Evolutionary conservation across 192 early-diverging fungal species (phyloP), one percentile per base, ranked within the genome.

Genomic region (Mortierella antarctica): DNA sequence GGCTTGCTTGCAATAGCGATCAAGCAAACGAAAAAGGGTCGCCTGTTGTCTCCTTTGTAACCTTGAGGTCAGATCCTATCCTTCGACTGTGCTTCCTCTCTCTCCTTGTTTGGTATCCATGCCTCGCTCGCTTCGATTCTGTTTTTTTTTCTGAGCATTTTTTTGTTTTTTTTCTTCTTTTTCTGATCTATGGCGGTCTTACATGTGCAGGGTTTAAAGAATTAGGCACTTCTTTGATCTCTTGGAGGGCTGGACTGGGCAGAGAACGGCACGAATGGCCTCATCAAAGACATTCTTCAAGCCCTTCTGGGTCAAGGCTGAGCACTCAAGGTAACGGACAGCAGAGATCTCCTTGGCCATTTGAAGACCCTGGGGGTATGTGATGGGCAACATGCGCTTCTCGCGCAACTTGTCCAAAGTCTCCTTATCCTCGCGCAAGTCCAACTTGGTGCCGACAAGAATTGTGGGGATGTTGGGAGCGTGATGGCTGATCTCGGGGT

Each of bases 221-320:
- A 96, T 86, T 45, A 86, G 62, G 82, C 95, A 96, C 77, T 90
- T 91, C 88, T 91, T 94, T 57, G 71, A 83, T 74, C 87, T 87
- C 84, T 88, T 93, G 60, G 70, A 83, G 17, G 87, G 88, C 62
- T 87, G 85, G 8, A 92, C 83, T 14, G 95, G 95, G 67, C 84
- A 84, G 60, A 99, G 88, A 17, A 97, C 97, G 7, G 96, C 96
- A 57, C 96, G 91, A 75, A 98, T 99, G 20, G 97, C 97, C 70
- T 97, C 96, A 82, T 99, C 97, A 91, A 99, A 99, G 17, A 99
- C 96, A 75, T 93, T 96, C 90, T 99, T 98, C 68, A 99, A 82
- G 40, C 97, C 96, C 85, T 97, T 96, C 86, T 98, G 96, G 60
- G 97, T 98, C 70, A 99, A 88, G 49, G 97, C 96, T 20, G 96